Conservation (phyloP, 345 rosid species). For the Syzygium oleosum region DNA sequence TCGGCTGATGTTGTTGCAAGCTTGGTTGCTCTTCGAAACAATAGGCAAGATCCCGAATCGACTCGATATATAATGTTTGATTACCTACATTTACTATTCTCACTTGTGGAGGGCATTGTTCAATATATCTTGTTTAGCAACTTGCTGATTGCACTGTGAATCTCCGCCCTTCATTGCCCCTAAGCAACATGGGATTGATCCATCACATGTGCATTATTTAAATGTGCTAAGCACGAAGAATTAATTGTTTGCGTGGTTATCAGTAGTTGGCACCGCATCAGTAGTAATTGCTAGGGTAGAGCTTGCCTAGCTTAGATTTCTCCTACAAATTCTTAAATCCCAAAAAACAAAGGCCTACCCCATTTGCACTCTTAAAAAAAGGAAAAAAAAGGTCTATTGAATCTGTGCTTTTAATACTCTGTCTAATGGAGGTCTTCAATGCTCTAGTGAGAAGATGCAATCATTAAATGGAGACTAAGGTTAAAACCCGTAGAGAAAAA, state of each 20-base stretch:
- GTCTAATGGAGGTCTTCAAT: not conserved
- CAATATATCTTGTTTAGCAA: not conserved
- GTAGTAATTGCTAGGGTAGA: not conserved
- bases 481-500: not conserved
- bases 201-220: not conserved
- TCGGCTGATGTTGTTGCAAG: slow-evolving; percentile 85
- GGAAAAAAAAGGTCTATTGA: not conserved
- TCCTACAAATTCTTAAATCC: not conserved
- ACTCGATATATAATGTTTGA: not conserved
- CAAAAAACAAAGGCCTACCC: not conserved
- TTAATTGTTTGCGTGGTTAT: not conserved
- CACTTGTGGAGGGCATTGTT: not conserved
- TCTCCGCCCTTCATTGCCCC: not conserved
- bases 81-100: not conserved
- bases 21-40: slow-evolving; percentile 68
- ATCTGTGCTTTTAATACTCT: not conserved
- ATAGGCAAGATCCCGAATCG: slow-evolving; percentile 40
- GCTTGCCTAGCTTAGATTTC: not conserved
- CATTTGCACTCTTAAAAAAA: not conserved
- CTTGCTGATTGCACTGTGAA: not conserved
- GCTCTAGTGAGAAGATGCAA: not conserved
- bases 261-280: not conserved
- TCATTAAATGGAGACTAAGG: not conserved
- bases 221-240: not conserved
- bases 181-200: not conserved